Conservation (phyloP, 495 filamentous ascomycete genomes). For the Thermothielavioides terrestris region DNA sequence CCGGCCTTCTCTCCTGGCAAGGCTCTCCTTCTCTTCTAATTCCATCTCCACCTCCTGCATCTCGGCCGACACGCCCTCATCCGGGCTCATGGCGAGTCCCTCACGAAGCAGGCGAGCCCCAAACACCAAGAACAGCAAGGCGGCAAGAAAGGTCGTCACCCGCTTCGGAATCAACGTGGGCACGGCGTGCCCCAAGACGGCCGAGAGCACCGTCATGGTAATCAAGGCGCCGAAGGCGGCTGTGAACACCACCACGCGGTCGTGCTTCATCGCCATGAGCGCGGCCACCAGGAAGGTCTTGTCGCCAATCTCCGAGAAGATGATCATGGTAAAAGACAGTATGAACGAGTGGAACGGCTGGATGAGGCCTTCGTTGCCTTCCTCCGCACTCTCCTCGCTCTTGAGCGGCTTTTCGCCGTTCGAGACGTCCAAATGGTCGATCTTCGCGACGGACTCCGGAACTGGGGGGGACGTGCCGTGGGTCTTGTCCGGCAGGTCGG, state of each 20-base stretch:
- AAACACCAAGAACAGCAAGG: slow-evolving; percentile 79
- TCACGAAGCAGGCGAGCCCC: slow-evolving; percentile 79
- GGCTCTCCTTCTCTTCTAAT: slow-evolving; percentile 85
- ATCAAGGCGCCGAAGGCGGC: slow-evolving; percentile 87
- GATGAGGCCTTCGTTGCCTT: slow-evolving; percentile 54
- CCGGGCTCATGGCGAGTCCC: slow-evolving; percentile 74
- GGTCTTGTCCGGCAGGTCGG: slow-evolving; percentile 68
- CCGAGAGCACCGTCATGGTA: slow-evolving; percentile 93
- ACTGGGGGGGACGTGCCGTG: slow-evolving; percentile 70
- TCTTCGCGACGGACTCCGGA: slow-evolving; percentile 51
- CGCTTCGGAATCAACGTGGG: slow-evolving; percentile 83
- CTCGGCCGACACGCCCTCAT: slow-evolving; percentile 86
- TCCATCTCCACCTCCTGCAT: slow-evolving; percentile 97
- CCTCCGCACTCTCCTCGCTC: slow-evolving; percentile 26
- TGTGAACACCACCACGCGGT: slow-evolving; percentile 84
- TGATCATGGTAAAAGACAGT: slow-evolving; percentile 92
- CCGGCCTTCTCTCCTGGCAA: slow-evolving; percentile 46
- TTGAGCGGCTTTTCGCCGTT: slow-evolving; percentile 34
- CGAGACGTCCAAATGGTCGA: slow-evolving; percentile 58
- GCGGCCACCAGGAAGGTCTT: slow-evolving; percentile 97
- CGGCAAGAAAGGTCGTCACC: slow-evolving; percentile 78
- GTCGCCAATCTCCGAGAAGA: slow-evolving; percentile 95
- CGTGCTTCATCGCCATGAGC: slow-evolving; percentile 98
- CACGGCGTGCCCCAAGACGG: slow-evolving; percentile 87
- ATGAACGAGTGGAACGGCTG: slow-evolving; percentile 85